A percentile compares a stretch with the other conserved stretches of the same genome.
Evolutionary conservation across 371 early-diverging fungal species (phyloP).

Genomic region (Apophysomyces variabilis): DNA sequence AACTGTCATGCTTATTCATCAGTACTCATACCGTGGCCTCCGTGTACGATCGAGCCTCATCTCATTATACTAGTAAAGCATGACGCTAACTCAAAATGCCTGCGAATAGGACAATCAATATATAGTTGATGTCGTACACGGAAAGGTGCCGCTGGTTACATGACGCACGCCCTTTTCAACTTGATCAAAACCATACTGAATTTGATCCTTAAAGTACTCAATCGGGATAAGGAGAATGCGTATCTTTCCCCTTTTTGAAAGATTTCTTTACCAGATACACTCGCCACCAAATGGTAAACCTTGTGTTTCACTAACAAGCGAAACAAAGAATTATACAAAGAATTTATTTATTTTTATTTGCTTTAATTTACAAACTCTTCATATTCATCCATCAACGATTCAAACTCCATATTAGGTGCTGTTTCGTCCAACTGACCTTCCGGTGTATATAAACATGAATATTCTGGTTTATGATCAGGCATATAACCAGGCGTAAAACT

Average conservation of each 20-base stretch:
- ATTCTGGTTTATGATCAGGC: slow-evolving; percentile 67
- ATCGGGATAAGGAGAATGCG: too few species aligned
- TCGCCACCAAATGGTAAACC: neutral
- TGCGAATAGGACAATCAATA: neutral
- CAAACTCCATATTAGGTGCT: slow-evolving; percentile 11
- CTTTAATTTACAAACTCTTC: slow-evolving; percentile 28
- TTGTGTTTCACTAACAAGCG: neutral
- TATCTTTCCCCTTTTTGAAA: neutral
- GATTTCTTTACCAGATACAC: neutral
- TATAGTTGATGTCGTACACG: neutral
- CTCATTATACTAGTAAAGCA: too few species aligned
- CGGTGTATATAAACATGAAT: slow-evolving; percentile 74
- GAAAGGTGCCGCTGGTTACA: slow-evolving; percentile 1
- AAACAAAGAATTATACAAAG: neutral
- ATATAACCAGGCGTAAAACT: slow-evolving; percentile 64
- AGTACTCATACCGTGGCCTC: too few species aligned
- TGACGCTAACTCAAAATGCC: too few species aligned
- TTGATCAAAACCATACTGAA: neutral
- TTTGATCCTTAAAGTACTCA: neutral
- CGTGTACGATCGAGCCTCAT: too few species aligned
- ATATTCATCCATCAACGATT: slow-evolving; percentile 25
- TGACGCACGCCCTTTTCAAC: neutral
- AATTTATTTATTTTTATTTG: neutral
- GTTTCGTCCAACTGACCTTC: slow-evolving; percentile 40
- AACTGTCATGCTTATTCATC: too few species aligned